Evolutionary conservation across 345 rosid genomes (phyloP).

Genomic region (Heritiera littoralis): DNA sequence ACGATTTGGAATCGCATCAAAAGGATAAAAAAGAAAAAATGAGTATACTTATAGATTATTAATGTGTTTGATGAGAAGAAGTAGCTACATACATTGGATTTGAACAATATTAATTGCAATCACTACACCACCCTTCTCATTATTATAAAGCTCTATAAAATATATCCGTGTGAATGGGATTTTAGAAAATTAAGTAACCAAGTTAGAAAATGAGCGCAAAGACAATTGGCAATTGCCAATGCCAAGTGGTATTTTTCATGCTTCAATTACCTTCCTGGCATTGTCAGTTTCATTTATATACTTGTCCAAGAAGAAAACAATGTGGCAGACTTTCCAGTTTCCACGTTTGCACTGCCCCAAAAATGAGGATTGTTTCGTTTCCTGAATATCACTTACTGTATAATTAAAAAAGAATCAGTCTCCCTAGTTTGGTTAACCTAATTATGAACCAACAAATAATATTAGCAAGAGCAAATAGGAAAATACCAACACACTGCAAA

Average conservation of each 20-base stretch:
- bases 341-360: background rate
- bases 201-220: background rate
- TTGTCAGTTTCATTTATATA: background rate
- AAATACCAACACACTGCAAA: background rate
- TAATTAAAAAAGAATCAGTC: background rate
- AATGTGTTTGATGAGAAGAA: background rate
- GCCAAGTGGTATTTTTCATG: background rate
- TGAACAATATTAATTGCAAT: background rate
- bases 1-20: background rate
- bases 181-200: too few species aligned
- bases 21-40: background rate
- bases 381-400: background rate
- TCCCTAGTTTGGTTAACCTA: slow-evolving; percentile 23
- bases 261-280: background rate
- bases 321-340: too few species aligned
- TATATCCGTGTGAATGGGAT: too few species aligned
- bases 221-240: background rate
- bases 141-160: background rate
- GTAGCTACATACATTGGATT: background rate
- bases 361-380: background rate
- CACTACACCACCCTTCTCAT: slow-evolving; percentile 24
- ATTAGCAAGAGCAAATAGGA: background rate
- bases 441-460: slow-evolving; percentile 14
- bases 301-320: background rate
- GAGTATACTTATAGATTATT: background rate